Conservation (phyloP, 495 filamentous ascomycete species). For the Aspergillus saccharolyticus region DNA sequence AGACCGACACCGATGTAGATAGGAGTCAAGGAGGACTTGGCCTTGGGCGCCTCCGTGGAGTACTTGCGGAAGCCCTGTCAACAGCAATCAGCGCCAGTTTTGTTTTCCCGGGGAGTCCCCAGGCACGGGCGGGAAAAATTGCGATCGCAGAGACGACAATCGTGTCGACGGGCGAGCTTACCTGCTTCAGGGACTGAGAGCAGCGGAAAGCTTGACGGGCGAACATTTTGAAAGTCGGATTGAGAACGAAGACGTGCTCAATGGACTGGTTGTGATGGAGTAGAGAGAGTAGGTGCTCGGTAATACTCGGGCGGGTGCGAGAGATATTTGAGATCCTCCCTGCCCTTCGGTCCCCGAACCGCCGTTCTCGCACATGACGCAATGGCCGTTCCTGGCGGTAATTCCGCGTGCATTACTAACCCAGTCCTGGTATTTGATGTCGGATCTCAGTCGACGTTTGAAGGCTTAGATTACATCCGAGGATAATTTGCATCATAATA, state of each 20-base stretch:
- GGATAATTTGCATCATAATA: too few species aligned
- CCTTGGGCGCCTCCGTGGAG: slow-evolving; percentile 42
- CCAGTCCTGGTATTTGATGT: neutral
- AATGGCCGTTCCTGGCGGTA: slow-evolving; percentile 14
- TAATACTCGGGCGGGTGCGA: slow-evolving; percentile 16
- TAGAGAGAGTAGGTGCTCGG: neutral
- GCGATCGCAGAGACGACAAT: neutral
- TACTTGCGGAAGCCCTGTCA: slow-evolving; percentile 49
- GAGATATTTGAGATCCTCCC: slow-evolving; percentile 10
- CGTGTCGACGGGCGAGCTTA: slow-evolving; percentile 14
- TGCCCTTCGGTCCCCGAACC: slow-evolving; percentile 7
- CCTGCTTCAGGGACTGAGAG: slow-evolving; percentile 46
- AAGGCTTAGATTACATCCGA: too few species aligned
- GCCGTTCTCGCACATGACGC: slow-evolving; percentile 20
- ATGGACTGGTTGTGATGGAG: slow-evolving; percentile 11
- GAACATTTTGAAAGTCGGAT: slow-evolving; percentile 38
- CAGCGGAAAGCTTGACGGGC: slow-evolving; percentile 45
- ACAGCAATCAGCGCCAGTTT: slow-evolving; percentile 4
- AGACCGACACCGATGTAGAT: slow-evolving; percentile 39
- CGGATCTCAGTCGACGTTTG: neutral
- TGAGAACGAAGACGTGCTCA: slow-evolving; percentile 9
- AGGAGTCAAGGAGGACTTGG: slow-evolving; percentile 38
- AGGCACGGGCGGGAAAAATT: neutral
- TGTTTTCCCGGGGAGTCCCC: neutral
- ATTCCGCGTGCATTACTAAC: slow-evolving; percentile 12